phyloP scores from a whole-genome alignment of 2,329 filamentous ascomycete genomes.

The Microascus cirrosus region DNA sequence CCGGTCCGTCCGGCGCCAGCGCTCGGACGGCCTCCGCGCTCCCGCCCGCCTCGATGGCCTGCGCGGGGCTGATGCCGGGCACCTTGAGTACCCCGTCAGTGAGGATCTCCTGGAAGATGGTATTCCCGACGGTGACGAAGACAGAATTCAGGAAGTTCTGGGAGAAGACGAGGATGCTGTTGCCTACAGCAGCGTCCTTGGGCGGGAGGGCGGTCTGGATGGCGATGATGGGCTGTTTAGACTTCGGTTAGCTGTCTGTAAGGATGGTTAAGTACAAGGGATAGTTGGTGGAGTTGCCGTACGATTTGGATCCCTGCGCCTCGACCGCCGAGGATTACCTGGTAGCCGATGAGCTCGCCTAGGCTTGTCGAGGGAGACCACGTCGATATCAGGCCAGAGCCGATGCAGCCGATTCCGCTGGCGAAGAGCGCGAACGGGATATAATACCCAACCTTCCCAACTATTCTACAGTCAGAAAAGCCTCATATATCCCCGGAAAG shows the following conservation, averaged over 20 bases:
- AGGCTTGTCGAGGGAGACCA: slow-evolving; percentile 10
- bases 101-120: slow-evolving; percentile 29
- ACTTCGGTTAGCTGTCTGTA: neutral
- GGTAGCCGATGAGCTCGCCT: slow-evolving; percentile 21
- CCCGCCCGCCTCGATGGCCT: slow-evolving; percentile 10
- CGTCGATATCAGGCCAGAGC: slow-evolving; percentile 29
- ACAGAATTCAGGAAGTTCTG: slow-evolving; percentile 33
- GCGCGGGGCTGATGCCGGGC: slow-evolving; percentile 2
- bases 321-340: slow-evolving; percentile 29
- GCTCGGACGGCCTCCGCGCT: slow-evolving; percentile 9
- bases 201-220: slow-evolving; percentile 7
- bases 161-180: slow-evolving; percentile 29
- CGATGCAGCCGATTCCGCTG: slow-evolving; percentile 18
- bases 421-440: slow-evolving; percentile 24
- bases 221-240: slow-evolving; percentile 27
- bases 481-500: no score
- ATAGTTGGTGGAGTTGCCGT: slow-evolving; percentile 32
- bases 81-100: slow-evolving; percentile 1
- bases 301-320: slow-evolving; percentile 27
- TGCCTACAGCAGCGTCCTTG: neutral
- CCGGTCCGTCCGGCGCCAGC: slow-evolving; percentile 4
- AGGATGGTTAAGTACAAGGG: slow-evolving; percentile 6
- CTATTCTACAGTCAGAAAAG: slow-evolving; percentile 9
- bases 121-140: slow-evolving; percentile 30
- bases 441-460: slow-evolving; percentile 27